Base-by-base conservation (phyloP, 371 early-diverging fungal genomes). In the Smittium mucronatum region DNA sequence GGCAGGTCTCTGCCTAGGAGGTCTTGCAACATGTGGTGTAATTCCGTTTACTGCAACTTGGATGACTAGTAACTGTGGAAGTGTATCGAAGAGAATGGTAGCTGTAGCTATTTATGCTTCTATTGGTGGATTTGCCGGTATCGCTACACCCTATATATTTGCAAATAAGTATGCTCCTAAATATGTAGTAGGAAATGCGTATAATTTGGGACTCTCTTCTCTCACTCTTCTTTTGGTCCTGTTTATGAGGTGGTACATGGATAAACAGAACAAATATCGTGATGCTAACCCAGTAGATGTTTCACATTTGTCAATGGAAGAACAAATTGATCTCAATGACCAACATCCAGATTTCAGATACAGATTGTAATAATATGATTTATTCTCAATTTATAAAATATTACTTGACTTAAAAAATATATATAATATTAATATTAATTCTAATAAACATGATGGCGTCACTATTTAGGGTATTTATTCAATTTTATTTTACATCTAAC, bases 71-170 rank as follows among this genome's bases (percentile, higher is more conserved):
- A 79, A 79, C 58, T 70, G 73, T 2, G 69, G 74, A 26, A 76
- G 78, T 57, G 74, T 70, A 16, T 74, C 76, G 1, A 73, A 79
- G 35, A 73, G 77, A 67, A 73, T 74, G n/a, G 74, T 79, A 8
- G 75, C 74, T 0, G 58, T 75, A 21, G 79, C 78, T 0, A 65
- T 68, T 5, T 75, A 71, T 0, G 71, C 73, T 16, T 73, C 74
- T 72, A 65, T 79, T 15, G 79, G 80, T n/a, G 75, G 76, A 30
- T 30, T 79, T 26, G 76, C 76, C 25, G 80, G 80, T 0, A 59
- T 79, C n/a, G 75, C 74, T 28, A 74, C 76, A 1, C 71, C 79
- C 31, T 78, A 79, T 47, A 71, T 79, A 26, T 80, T 78, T 35
- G 72, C 78, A 34, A 63, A 61, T 31, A 58, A 47, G n/a, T 75